Evolutionary conservation across 352 stramenopile genomes (phyloP), one percentile per base, ranked within the genome.

Genomic region (Phytopythium montanum): DNA sequence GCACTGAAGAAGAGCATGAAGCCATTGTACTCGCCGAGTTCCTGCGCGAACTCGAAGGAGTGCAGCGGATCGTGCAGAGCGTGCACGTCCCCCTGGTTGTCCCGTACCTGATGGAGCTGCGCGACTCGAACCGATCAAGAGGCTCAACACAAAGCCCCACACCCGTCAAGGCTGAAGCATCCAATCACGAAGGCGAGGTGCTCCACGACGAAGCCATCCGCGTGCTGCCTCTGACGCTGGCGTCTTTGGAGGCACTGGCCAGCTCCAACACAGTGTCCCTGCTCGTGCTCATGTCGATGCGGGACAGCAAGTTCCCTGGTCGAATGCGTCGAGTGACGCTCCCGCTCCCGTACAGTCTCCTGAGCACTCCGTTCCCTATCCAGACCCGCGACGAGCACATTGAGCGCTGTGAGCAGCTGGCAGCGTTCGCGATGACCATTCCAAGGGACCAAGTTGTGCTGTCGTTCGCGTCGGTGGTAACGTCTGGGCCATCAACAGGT

Each of bases 291-390:
- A 84, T 79, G 66, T 83, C 73, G 29, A 91, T 93, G 81, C 73
- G 79, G 9, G 84, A 93, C 57, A 81, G 72, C 50, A 90, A 91
- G 56, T 93, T 91, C 31, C 84, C 84, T 39, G 84, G 84, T 10
- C 76, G 84, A 19, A 75, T 93, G 65, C 85, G 85, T 59, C 77
- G 84, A 6, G 64, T 90, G 14, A 90, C 76, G 49, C 70, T 81
- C 23, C 77, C 81, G 19, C 70, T 91, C 12, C 81, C 81, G 10
- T 76, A 74, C 38, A 62, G 67, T 21, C 54, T 93, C 8, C 51
- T 92, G 46, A 76, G 66, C 3, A n/a, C 69, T 19, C 80, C 81
- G 14, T 76, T 72, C 29, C 83, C 81, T 14, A 52, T 89, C 19
- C 83, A 93, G 59, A 81, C 71, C 0, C 81, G 83, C 31, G 52